Conservation (phyloP, 2,329 filamentous ascomycete genomes). For the Trichoderma simmonsii region DNA sequence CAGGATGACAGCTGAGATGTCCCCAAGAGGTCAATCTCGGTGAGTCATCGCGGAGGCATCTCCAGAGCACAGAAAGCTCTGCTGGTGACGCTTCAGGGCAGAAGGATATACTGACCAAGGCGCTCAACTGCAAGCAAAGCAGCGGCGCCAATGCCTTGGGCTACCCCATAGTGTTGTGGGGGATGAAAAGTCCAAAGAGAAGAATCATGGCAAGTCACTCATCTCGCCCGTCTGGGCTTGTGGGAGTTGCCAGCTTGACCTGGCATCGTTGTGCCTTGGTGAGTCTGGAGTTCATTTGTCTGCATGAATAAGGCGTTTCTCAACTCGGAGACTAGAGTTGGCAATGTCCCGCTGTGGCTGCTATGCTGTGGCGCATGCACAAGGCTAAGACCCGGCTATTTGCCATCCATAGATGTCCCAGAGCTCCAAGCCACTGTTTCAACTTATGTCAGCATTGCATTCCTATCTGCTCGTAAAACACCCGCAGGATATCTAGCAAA, state of each 20-base stretch:
- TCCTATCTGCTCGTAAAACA: background rate
- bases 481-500: background rate
- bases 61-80: background rate
- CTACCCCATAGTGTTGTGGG: background rate
- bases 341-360: conserved; percentile 25
- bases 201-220: background rate
- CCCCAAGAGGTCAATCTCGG: background rate
- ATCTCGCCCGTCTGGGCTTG: background rate
- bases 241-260: conserved; percentile 6
- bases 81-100: background rate
- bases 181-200: background rate
- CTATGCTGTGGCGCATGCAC: background rate
- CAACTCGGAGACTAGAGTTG: conserved; percentile 21
- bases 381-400: conserved; percentile 14
- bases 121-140: background rate
- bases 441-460: background rate
- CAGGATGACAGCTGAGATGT: background rate
- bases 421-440: too few species aligned
- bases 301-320: conserved; percentile 8
- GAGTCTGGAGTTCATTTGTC: conserved; percentile 13
- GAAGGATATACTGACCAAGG: conserved; percentile 9
- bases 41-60: background rate
- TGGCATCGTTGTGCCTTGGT: background rate
- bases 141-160: background rate
- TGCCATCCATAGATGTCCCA: background rate